Base-by-base conservation (phyloP, 2,329 filamentous ascomycete species). In the Colletotrichum sp. region DNA sequence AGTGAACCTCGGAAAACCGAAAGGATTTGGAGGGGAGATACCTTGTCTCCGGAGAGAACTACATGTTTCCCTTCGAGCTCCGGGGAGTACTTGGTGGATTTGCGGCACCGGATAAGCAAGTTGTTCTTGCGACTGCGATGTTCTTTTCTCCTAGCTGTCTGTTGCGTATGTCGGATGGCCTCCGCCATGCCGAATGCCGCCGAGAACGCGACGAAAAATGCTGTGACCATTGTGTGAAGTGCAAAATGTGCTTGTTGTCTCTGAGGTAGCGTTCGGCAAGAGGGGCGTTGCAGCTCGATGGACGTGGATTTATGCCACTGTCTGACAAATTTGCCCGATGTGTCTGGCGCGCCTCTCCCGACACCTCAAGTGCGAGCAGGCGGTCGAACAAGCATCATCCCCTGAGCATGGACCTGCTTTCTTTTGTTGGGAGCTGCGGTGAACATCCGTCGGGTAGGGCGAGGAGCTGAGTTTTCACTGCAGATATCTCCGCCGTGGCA, bases 41-140 rank as follows among this genome's bases (percentile, higher is more conserved):
- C 86, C 78, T 85, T 86, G 77, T 87, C 84, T 36, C 85, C 85
- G 2, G 87, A 87, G 24, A 89, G 82, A 2, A 89, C 87, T 10
- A 89, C 80, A 57, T 83, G 81, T 63, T 86, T 86, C 26, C 86
- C 87, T 75, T 89, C 86, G 18, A 89, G 82, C 18, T 83, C 77
- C 8, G 83, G 78, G 39, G 85, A 86, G 72, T 84, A 85, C 52
- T 86, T 82, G 6, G 87, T 88, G 32, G 86, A 86, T 80, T 88
- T 88, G 49, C 85, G 83, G 71, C 87, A 88, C 73, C 85, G 86
- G 5, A 88, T 85, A 30, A 86, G 81, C 49, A 89, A 83, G 74
- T 89, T 88, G 77, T 88, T 88, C 76, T 88, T 88, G 66, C 87
- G 83, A 76, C 83, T 85, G 70, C 87, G 84, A 78, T 89, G 87